These are phyloP conservation scores for Patellaria atrata DNA, from an alignment of 495 filamentous ascomycete genomes.

Conservation along the genomic window DNA sequence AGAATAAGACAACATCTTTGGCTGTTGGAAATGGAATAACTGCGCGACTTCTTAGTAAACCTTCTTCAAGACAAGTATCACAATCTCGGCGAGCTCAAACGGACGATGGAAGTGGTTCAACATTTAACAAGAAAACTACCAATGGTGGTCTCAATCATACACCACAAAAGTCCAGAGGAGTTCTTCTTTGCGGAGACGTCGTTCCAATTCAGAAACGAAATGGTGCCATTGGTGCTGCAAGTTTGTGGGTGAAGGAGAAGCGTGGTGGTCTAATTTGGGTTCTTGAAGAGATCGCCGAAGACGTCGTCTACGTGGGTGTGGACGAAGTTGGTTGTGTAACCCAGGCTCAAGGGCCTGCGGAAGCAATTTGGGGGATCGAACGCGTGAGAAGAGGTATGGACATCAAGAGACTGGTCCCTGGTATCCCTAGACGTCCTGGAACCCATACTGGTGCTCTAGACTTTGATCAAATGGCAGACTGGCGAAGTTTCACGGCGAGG, in stretches of 20 bases:
- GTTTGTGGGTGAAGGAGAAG: slow-evolving; percentile 97
- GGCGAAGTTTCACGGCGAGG: slow-evolving; percentile 68
- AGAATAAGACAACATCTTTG: slow-evolving; percentile 34
- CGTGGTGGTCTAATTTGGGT: slow-evolving; percentile 91
- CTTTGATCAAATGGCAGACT: slow-evolving; percentile 49
- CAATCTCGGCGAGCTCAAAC: slow-evolving; percentile 47
- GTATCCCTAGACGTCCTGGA: slow-evolving; percentile 57
- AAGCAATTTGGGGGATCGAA: slow-evolving; percentile 68
- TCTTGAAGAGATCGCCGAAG: slow-evolving; percentile 91
- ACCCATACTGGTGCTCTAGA: slow-evolving; percentile 50
- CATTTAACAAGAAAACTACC: slow-evolving; percentile 32
- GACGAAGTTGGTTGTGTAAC: slow-evolving; percentile 60
- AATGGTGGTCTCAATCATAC: slow-evolving; percentile 34
- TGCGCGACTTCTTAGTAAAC: slow-evolving; percentile 73
- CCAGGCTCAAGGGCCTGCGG: slow-evolving; percentile 50
- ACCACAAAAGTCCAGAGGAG: slow-evolving; percentile 68
- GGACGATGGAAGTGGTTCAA: slow-evolving; percentile 59
- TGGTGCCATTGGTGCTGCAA: slow-evolving; percentile 78
- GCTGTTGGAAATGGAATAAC: slow-evolving; percentile 69
- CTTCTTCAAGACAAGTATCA: slow-evolving; percentile 53
- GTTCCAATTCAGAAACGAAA: slow-evolving; percentile 94
- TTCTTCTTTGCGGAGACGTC: slow-evolving; percentile 89
- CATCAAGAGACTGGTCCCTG: slow-evolving; percentile 62
- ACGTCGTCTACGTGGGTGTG: slow-evolving; percentile 58
- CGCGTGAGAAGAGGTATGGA: slow-evolving; percentile 49